Evolutionary conservation across 169 alveolate species (phyloP).

Genomic region (Fabrea salina): DNA sequence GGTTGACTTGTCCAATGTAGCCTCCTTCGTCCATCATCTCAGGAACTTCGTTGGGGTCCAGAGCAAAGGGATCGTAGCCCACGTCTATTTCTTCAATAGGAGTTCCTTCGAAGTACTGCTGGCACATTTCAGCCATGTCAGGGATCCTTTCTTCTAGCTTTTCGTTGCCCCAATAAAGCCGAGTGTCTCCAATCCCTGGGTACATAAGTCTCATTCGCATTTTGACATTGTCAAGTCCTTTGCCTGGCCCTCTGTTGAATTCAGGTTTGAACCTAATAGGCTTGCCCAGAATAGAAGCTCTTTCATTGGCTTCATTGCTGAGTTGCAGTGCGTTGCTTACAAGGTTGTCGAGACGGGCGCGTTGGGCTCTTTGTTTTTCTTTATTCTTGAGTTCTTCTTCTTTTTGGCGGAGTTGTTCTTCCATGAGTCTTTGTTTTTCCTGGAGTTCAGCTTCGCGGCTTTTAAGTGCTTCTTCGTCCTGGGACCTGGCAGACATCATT

Average conservation of each 20-base stretch:
- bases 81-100: not conserved
- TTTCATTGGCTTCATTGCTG: conserved; percentile 28
- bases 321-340: not conserved
- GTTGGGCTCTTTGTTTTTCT: conserved; percentile 1
- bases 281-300: conserved; percentile 22
- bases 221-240: not conserved
- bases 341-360: not conserved
- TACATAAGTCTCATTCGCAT: not conserved
- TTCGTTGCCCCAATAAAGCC: not conserved
- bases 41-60: not conserved
- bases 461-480: conserved; percentile 2
- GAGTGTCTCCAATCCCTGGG: conserved; percentile 9
- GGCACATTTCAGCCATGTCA: conserved; percentile 32
- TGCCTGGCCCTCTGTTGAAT: not conserved
- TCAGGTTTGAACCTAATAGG: conserved; percentile 10
- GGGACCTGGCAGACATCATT: not conserved
- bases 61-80: conserved; percentile 21
- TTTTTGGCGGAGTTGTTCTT: conserved; percentile 2
- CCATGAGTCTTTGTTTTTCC: conserved; percentile 10
- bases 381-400: conserved; percentile 10
- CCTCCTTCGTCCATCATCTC: conserved; percentile 19
- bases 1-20: conserved; percentile 3
- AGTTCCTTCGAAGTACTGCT: conserved; percentile 2
- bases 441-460: not conserved
- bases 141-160: conserved; percentile 25